Percentiles rank a stretch among this genome's conserved stretches.
phyloP scores from a whole-genome alignment of 305 asterid species.

The Lippia alba region DNA sequence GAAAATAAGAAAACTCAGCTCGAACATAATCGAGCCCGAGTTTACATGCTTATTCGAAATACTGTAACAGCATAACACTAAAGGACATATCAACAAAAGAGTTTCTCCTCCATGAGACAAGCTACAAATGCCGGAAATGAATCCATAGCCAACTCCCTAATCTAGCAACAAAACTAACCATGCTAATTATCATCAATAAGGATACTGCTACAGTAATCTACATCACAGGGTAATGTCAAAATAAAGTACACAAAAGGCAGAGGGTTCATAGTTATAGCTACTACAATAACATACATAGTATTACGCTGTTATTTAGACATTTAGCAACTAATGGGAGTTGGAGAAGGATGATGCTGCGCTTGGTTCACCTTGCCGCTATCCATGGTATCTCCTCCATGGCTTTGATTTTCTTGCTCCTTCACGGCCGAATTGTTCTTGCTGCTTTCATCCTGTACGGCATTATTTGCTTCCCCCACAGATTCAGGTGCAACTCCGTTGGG shows the following conservation, averaged over 20 bases:
- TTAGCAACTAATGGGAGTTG: conserved; percentile 72
- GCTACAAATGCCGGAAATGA: conserved; percentile 36
- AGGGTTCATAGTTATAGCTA: conserved; percentile 25
- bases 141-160: conserved; percentile 30
- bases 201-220: conserved; percentile 41
- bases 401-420: conserved; percentile 48
- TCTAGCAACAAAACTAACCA: conserved; percentile 40
- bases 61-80: conserved; percentile 9
- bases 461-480: conserved; percentile 33
- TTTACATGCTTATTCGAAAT: background rate
- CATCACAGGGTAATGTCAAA: background rate
- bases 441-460: conserved; percentile 27
- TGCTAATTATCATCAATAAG: conserved; percentile 36
- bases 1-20: too few relatives aligned
- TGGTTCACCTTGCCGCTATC: conserved; percentile 58
- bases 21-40: background rate
- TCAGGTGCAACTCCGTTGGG: conserved; percentile 22
- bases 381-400: conserved; percentile 37
- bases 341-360: conserved; percentile 58
- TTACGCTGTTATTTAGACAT: background rate
- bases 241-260: conserved; percentile 10
- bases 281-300: conserved; percentile 36
- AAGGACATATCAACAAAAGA: conserved; percentile 23
- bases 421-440: conserved; percentile 27
- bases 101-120: conserved; percentile 34